Base-by-base conservation (phyloP, 2,329 filamentous ascomycete genomes). In the Fusarium temperatum region DNA sequence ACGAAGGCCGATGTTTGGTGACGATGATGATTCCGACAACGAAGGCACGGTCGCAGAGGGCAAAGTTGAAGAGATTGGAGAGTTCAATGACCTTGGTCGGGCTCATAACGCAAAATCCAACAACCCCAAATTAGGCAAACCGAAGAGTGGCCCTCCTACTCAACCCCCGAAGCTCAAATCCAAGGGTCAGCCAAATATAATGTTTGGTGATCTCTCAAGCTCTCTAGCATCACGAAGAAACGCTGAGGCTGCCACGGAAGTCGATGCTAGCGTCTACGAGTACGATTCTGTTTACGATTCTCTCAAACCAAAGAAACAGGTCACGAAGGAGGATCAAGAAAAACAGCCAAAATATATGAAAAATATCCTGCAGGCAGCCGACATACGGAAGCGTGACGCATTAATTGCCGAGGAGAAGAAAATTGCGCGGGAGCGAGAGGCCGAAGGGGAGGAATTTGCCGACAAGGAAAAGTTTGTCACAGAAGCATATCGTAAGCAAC, bases 391-490 rank as follows among this genome's bases (percentile, higher is more conserved):
- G 80, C 90, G 94, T 61, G 94, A 96, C 81, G 89, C 92, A 53
- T 86, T 93, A 55, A 91, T 95, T 35, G 94, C 94, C 7, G 91
- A 94, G 79, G 94, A 96, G 83, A 94, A 94, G 83, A 89, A 93
- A 81, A 87, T 96, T 76, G 91, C 93, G 76, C 88, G 91, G 30
- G 94, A 96, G 80, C 88, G 94, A 51, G 93, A 93, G 77, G 91
- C 90, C 1, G 94, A 96, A 80, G 94, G 94, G 24, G 94, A 96
- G 39, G 92, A 93, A 78, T 96, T 91, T 77, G 92, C 89, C 0
- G 94, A 92, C 77, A 96, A 95, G 84, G 94, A 96, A 80, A 94
- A 92, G 82, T 96, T 96, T 75, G 94, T 96, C 39, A 96, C 94
- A 1, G 92, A 91, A 66, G 93, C 93, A 41, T 97, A 96, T 81